Base-by-base conservation (phyloP, 1,139 yeast genomes). In the Kluyveromyces sp. region DNA sequence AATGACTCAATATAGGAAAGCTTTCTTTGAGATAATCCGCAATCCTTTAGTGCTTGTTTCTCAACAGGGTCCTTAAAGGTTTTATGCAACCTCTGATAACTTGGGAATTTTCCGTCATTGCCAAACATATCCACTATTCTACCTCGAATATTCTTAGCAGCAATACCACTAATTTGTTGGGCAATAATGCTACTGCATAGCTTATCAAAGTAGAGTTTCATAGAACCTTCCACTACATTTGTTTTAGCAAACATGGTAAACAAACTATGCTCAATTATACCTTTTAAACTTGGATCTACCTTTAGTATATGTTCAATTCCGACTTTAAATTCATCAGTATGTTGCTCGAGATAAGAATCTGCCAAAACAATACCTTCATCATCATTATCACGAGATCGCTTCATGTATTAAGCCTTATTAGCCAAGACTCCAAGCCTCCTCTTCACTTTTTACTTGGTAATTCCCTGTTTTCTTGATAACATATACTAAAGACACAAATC, bases 91-190 rank as follows among this genome's bases (percentile, higher is more conserved):
- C 67, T 68, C 35, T 64, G 59, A 0, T 94, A 84, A 0, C 74
- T 67, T 0, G 92, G 92, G 51, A 72, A 71, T 0, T 48, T 54
- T 37, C 57, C 64, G 2, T 54, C 60, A 15, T 15, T 15, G 21
- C 21, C 21, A 44, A 67, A 74, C 15, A 69, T 56, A 0, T 63
- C 72, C 8, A 67, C 64, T 49, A 88, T 77, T 54, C 76, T 74
- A 8, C 53, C 53, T 46, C 75, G 73, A 34, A 89, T 83, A 1
- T 90, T 73, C 8, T 60, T 65, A 0, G 96, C 96, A 0, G 96
- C 94, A 0, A 79, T 74, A 1, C 96, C 96, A 53, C 92, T 83
- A 4, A 89, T 82, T 61, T 89, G 96, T 65, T 89, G 96, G 0
- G 86, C 77, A 15, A 86, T 75, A 5, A 88, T 75, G 7, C 78